Conservation (phyloP, 805 yeast species). For the Yamadazyma nakazawae region DNA sequence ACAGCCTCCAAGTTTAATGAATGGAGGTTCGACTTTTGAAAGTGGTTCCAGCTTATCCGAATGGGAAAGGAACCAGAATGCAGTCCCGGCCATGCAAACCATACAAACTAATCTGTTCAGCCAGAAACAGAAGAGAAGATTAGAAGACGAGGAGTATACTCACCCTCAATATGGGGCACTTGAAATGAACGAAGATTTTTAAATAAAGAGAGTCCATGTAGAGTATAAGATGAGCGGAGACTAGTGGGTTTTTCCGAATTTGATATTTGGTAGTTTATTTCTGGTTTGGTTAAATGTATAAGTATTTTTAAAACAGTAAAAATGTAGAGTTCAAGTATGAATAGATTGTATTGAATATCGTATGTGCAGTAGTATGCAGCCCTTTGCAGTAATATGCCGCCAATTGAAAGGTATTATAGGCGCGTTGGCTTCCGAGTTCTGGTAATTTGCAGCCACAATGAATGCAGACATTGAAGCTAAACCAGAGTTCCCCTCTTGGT, state of each 20-base stretch:
- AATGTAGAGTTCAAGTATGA: too few relatives aligned
- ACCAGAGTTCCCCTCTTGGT: too few relatives aligned
- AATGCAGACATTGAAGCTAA: too few relatives aligned
- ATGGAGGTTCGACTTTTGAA: conserved; percentile 42
- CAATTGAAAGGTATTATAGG: too few relatives aligned
- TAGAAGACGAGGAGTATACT: conserved; percentile 7
- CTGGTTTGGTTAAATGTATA: background rate
- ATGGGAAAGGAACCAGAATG: background rate
- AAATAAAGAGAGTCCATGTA: background rate
- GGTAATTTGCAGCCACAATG: too few relatives aligned
- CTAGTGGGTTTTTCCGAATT: background rate
- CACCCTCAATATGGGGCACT: conserved; percentile 39
- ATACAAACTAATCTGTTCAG: conserved; percentile 1
- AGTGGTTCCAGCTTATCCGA: conserved; percentile 16
- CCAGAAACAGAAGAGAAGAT: conserved; percentile 4
- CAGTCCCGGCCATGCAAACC: background rate
- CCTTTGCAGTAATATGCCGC: too few relatives aligned
- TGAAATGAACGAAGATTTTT: conserved; percentile 49
- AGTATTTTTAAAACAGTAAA: background rate
- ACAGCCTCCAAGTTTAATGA: conserved; percentile 45
- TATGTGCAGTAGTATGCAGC: too few relatives aligned
- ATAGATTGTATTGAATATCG: too few relatives aligned
- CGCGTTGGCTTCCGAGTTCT: too few relatives aligned
- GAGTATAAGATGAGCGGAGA: background rate
- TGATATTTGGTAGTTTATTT: background rate